A percentile compares a stretch with the other conserved stretches of the same genome.
These are phyloP conservation scores for Saccharomycopsis capsularis DNA, from an alignment of 805 yeast genomes.

Conservation along the genomic window DNA sequence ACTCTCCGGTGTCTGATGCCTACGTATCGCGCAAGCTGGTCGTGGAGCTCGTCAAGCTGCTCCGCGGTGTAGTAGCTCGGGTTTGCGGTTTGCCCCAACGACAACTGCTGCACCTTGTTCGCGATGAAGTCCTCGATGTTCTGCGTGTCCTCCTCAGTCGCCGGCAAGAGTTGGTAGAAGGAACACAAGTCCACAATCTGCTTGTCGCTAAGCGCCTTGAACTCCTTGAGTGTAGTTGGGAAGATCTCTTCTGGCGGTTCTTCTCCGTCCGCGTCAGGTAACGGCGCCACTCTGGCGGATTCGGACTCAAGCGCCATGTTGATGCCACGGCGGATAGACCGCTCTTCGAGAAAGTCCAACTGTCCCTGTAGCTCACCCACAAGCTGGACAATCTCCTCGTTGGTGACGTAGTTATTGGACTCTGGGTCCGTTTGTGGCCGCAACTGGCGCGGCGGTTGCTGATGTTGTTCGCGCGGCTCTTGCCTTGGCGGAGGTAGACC, in stretches of 20 bases:
- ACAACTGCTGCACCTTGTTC: constrained; percentile 40
- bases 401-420: constrained; percentile 57
- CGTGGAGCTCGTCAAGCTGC: constrained; percentile 48
- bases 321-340: constrained; percentile 62
- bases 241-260: constrained; percentile 45
- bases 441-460: constrained; percentile 20
- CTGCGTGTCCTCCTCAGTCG: constrained; percentile 47
- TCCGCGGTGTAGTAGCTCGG: constrained; percentile 32
- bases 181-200: constrained; percentile 49
- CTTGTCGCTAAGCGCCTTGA: constrained; percentile 38
- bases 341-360: constrained; percentile 68
- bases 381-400: constrained; percentile 78
- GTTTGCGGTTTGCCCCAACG: constrained; percentile 24
- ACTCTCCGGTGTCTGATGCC: constrained; percentile 52
- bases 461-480: constrained; percentile 13
- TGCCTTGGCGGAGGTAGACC: constrained; percentile 13
- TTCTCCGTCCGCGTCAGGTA: constrained; percentile 77
- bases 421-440: constrained; percentile 29
- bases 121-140: constrained; percentile 44
- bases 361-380: constrained; percentile 90
- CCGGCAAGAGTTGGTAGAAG: constrained; percentile 74
- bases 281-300: constrained; percentile 41
- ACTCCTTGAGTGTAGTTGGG: constrained; percentile 54
- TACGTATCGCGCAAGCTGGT: constrained; percentile 59
- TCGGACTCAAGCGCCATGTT: constrained; percentile 44